Conservation (phyloP, 2,329 filamentous ascomycete species). For the Colletotrichum paranaense region DNA sequence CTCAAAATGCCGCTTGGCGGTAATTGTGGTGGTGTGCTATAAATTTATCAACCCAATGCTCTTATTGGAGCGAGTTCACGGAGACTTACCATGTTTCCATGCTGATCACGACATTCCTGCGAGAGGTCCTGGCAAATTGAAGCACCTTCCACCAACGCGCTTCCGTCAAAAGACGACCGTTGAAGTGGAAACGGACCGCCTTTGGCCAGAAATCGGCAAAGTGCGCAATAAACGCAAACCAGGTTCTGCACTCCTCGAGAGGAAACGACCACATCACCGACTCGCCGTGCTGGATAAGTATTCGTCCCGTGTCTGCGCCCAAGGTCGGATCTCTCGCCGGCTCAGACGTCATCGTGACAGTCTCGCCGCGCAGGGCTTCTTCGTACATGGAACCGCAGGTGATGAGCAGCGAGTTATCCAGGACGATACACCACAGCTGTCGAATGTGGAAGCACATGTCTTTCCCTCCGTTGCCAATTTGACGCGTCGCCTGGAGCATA, state of each 20-base stretch:
- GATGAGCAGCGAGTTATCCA: slow-evolving; percentile 55
- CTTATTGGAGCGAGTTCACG: too few species aligned
- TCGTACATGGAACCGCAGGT: slow-evolving; percentile 54
- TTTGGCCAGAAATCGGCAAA: slow-evolving; percentile 57
- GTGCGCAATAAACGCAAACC: slow-evolving; percentile 55
- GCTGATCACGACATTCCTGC: slow-evolving; percentile 39
- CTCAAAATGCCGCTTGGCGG: slow-evolving; percentile 25
- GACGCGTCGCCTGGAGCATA: slow-evolving; percentile 58
- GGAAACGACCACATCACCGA: slow-evolving; percentile 52
- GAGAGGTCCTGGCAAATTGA: slow-evolving; percentile 38
- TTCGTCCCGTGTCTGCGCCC: slow-evolving; percentile 36
- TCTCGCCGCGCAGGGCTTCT: slow-evolving; percentile 46
- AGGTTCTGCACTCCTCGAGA: slow-evolving; percentile 53
- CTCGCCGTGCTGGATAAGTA: slow-evolving; percentile 49
- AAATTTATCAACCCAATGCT: neutral
- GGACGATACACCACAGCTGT: slow-evolving; percentile 59
- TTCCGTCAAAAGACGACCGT: slow-evolving; percentile 42
- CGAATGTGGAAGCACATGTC: slow-evolving; percentile 59
- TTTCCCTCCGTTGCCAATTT: slow-evolving; percentile 46
- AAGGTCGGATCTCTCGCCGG: slow-evolving; percentile 40
- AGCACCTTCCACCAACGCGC: slow-evolving; percentile 46
- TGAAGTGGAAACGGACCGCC: slow-evolving; percentile 49
- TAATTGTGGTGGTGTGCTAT: slow-evolving; percentile 26
- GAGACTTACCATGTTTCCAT: slow-evolving; percentile 30
- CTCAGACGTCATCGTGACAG: slow-evolving; percentile 44